Conservation (phyloP, 441 rosid genomes). For the Cnidoscolus chayamansa region DNA sequence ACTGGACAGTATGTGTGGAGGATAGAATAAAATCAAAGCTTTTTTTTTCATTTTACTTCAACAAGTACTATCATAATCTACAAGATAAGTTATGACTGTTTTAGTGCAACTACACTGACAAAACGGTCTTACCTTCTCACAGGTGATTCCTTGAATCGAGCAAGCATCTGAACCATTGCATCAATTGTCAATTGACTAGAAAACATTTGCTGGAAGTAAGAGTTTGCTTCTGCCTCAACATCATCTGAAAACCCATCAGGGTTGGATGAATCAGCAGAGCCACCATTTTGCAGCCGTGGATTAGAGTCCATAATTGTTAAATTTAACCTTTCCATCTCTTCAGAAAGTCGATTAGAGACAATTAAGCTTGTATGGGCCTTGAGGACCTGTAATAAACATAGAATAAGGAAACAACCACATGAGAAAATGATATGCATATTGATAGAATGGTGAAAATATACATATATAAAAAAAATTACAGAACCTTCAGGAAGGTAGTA, state of each 20-base stretch:
- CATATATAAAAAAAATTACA: neutral
- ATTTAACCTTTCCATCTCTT: slow-evolving; percentile 73
- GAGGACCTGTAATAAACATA: slow-evolving; percentile 50
- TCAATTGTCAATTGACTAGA: slow-evolving; percentile 82
- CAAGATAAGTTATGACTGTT: too few relatives aligned
- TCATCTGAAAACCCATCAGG: slow-evolving; percentile 79
- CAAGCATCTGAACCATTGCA: slow-evolving; percentile 96
- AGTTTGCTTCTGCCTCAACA: slow-evolving; percentile 90
- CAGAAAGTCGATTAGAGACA: slow-evolving; percentile 55
- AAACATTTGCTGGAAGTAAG: slow-evolving; percentile 96
- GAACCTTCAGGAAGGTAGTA: slow-evolving; percentile 72
- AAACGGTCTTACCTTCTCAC: slow-evolving; percentile 53
- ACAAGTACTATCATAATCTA: too few relatives aligned
- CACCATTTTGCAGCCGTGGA: slow-evolving; percentile 74
- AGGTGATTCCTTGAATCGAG: slow-evolving; percentile 83
- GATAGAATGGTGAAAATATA: slow-evolving; percentile 6
- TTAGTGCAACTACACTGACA: neutral
- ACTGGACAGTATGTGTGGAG: too few relatives aligned
- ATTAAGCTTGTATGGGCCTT: slow-evolving; percentile 52
- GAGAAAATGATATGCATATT: neutral
- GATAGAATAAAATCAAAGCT: neutral
- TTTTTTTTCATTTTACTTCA: neutral
- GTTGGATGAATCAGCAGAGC: slow-evolving; percentile 59
- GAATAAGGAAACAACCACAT: neutral
- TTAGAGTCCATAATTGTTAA: slow-evolving; percentile 49